phyloP scores from a whole-genome alignment of 768 basidiomycete species.

The Termitomyces sp. region DNA sequence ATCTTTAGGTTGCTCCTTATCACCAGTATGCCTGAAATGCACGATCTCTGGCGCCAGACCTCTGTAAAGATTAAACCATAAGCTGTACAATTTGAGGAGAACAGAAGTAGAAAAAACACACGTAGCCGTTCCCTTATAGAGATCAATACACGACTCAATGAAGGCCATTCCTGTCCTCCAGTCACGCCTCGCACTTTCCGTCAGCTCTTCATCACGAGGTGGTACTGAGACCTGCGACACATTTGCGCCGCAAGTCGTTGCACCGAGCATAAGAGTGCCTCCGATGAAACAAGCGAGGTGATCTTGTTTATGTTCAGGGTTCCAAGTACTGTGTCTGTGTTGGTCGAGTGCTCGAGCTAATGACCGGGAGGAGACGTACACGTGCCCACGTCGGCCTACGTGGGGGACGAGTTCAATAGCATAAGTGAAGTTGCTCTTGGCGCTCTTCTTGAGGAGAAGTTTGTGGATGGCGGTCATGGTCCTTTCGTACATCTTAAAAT shows the following conservation, averaged over 20 bases:
- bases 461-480: constrained; percentile 79
- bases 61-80: constrained; percentile 26
- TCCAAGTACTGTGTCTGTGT: constrained; percentile 49
- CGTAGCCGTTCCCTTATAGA: constrained; percentile 72
- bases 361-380: constrained; percentile 19
- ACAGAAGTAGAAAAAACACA: constrained; percentile 29
- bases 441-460: constrained; percentile 62
- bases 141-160: constrained; percentile 82
- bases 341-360: neutral
- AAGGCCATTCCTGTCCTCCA: constrained; percentile 81
- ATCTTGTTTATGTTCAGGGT: constrained; percentile 81
- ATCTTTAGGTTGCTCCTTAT: constrained; percentile 31
- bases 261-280: constrained; percentile 87
- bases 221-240: constrained; percentile 53
- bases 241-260: constrained; percentile 57
- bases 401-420: constrained; percentile 80
- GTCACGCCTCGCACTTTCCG: constrained; percentile 60
- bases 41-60: constrained; percentile 88
- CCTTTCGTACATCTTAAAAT: constrained; percentile 72
- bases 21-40: constrained; percentile 63
- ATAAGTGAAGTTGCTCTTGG: constrained; percentile 54
- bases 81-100: neutral
- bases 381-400: constrained; percentile 23
- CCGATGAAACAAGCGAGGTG: constrained; percentile 95
- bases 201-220: constrained; percentile 55